These are phyloP conservation scores for Penicillium waksmanii DNA, from an alignment of 495 filamentous ascomycete species.

Conservation along the genomic window DNA sequence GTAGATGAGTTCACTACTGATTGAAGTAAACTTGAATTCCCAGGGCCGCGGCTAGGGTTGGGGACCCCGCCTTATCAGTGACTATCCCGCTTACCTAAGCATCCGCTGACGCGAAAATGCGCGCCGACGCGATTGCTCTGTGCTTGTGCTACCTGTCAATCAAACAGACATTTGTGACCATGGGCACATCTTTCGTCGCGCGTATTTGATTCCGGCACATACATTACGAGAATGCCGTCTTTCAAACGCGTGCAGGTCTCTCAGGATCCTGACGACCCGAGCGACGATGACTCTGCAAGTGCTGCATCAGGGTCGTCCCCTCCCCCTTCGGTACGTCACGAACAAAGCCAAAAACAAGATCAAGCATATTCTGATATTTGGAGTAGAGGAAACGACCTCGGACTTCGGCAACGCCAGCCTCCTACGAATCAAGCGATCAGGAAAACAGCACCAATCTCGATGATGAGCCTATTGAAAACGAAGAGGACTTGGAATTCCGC, in stretches of 20 bases:
- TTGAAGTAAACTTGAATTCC: neutral
- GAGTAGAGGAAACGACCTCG: conserved; percentile 45
- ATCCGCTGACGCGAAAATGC: conserved; percentile 17
- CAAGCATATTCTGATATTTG: neutral
- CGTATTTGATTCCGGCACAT: neutral
- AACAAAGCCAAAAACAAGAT: neutral
- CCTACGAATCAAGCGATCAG: conserved; percentile 31
- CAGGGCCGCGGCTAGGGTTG: neutral
- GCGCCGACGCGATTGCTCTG: conserved; percentile 16
- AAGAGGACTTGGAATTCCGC: conserved; percentile 60
- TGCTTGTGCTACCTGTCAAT: neutral
- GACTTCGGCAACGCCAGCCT: conserved; percentile 28
- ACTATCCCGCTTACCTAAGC: conserved; percentile 15
- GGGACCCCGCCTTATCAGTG: neutral
- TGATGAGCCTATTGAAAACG: conserved; percentile 42
- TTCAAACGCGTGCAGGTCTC: conserved; percentile 52
- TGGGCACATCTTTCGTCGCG: conserved; percentile 7
- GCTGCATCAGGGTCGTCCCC: conserved; percentile 45
- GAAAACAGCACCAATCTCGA: conserved; percentile 32
- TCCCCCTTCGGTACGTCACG: conserved; percentile 46
- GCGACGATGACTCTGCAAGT: conserved; percentile 30
- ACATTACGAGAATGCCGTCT: conserved; percentile 36
- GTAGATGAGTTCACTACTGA: too few species aligned
- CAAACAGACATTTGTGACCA: conserved; percentile 8
- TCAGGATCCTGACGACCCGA: conserved; percentile 51